Conservation (phyloP, 2,329 filamentous ascomycete genomes). For the Aspergillus floridensis region DNA sequence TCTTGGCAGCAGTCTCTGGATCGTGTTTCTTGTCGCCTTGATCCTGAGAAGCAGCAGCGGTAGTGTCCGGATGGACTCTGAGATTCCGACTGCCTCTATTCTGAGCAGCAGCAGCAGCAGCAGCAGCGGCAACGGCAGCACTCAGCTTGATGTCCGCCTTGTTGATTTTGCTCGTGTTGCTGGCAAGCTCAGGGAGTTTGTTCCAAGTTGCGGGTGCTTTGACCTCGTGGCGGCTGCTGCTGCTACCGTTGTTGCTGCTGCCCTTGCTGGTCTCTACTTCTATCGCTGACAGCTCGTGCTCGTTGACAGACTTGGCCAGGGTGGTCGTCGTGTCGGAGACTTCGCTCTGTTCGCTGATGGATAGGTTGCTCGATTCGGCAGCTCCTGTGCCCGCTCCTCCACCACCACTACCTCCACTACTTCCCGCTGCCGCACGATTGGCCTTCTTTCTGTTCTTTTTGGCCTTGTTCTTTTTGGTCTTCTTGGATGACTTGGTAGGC, state of each 20-base stretch:
- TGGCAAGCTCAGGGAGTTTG: not conserved
- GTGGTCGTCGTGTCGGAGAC: not conserved
- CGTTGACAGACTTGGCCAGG: not conserved
- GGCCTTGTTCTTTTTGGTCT: conserved; percentile 15
- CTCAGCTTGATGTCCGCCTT: no score
- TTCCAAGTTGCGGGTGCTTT: not conserved
- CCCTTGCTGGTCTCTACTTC: not conserved
- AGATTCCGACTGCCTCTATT: no score
- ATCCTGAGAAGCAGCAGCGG: no score
- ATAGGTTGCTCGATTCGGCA: not conserved
- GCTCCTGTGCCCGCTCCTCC: not conserved
- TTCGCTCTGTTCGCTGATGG: not conserved
- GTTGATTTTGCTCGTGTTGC: not conserved
- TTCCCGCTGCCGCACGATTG: not conserved
- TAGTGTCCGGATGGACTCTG: no score
- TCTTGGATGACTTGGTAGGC: conserved; percentile 5
- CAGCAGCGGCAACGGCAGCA: no score
- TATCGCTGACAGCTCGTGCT: not conserved
- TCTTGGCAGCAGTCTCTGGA: not conserved
- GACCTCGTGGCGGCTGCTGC: not conserved
- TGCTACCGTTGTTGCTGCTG: no score
- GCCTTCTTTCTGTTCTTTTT: conserved; percentile 14
- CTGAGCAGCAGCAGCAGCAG: no score
- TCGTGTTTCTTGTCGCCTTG: no score
- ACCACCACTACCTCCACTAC: no score